Evolutionary conservation across 2,329 filamentous ascomycete genomes (phyloP).

Genomic region (Aspergillus japonicus): DNA sequence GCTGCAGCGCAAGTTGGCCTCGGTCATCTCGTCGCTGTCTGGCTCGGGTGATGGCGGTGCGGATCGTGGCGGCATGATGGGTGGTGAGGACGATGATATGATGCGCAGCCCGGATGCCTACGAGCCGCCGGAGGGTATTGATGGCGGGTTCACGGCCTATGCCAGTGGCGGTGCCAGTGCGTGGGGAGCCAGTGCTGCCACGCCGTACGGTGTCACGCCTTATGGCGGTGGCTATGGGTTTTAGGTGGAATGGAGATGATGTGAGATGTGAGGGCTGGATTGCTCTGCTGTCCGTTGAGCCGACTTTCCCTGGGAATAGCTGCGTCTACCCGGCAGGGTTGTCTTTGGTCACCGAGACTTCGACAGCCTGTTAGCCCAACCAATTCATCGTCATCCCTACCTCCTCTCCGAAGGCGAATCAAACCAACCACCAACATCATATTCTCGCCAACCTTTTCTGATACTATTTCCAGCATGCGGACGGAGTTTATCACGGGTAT

Average conservation of each 20-base stretch:
- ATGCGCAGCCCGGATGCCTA: conserved; percentile 50
- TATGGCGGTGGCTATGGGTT: conserved; percentile 31
- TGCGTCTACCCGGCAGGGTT: too few relatives aligned
- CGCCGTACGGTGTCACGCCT: conserved; percentile 54
- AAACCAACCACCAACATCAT: background rate
- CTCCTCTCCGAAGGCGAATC: too few relatives aligned
- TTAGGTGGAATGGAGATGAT: conserved; percentile 10
- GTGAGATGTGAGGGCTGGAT: background rate
- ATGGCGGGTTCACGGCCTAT: conserved; percentile 43
- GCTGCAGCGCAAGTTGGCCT: conserved; percentile 85
- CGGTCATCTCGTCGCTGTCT: conserved; percentile 66
- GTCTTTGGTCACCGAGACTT: too few relatives aligned
- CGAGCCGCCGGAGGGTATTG: conserved; percentile 46
- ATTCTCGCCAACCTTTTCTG: background rate
- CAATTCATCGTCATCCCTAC: too few relatives aligned
- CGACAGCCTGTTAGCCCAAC: too few relatives aligned
- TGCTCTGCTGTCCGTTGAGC: background rate
- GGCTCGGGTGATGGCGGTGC: conserved; percentile 51
- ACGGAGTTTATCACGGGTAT: background rate
- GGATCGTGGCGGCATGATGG: conserved; percentile 52
- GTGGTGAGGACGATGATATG: conserved; percentile 45
- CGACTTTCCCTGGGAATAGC: too few relatives aligned
- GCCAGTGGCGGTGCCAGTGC: conserved; percentile 56
- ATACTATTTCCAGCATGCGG: background rate
- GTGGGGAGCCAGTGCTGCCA: conserved; percentile 64